Base-by-base conservation (phyloP, 768 basidiomycete species). In the Lentinula sp. region DNA sequence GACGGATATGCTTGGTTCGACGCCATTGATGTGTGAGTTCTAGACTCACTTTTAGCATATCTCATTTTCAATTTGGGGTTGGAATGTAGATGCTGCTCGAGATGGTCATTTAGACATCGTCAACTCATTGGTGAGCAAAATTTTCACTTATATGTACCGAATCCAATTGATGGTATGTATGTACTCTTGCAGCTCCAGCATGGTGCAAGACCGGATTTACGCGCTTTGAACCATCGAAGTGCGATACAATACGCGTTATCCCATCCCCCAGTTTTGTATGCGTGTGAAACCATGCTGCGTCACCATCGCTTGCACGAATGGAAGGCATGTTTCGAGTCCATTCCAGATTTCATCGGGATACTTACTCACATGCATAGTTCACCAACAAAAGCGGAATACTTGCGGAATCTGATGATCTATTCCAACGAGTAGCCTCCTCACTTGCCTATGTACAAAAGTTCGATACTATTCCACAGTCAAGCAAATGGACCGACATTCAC, bases 1-100 rank as follows among this genome's bases (percentile, higher is more conserved):
- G 35, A 82, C 84, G 76, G 90, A 93, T 67, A 74, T 81, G 23
- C 84, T 87, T 67, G 88, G 88, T 6, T 89, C 87, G 23, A 93
- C 90, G 31, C 84, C 90, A 5, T 76, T 93, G 62, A 93, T 93
- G 90, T 93, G 90, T 93, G 77, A 75, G 86, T 77, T 23, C 34
- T 43, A 18, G 13, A n/a, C 45, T 42, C 65, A 62, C 52, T 62
- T 51, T 58, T 59, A 52, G 59, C 61, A 43, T 51, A 52, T 57
- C 0, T 8, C 39, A 9, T 54, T 9, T 60, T 59, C 35, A 52
- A 64, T 58, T 21, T 57, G 56, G 40, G n/a, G 43, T 7, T 50
- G 63, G 60, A 8, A 8, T 39, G 37, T 69, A 93, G 90, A 92
- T 72, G 89, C 90, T 34, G 82, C 88, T 50, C 84, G 90, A 61